These are phyloP conservation scores for Cerrena zonata DNA, from an alignment of 1,284 basidiomycete genomes.

Conservation along the genomic window DNA sequence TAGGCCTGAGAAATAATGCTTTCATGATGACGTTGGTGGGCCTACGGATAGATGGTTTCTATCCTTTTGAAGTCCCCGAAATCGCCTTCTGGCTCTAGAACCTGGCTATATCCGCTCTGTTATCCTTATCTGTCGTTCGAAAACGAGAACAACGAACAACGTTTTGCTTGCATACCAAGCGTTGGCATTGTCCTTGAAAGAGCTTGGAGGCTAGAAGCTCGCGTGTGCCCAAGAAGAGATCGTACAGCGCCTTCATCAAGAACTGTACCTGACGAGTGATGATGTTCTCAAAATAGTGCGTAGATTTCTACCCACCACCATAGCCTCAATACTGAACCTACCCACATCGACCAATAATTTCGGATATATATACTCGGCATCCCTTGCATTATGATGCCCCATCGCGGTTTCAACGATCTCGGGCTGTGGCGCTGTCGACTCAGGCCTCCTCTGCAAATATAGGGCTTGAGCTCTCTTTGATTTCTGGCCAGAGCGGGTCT, in stretches of 20 bases:
- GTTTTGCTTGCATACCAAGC: not conserved
- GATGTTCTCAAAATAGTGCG: not conserved
- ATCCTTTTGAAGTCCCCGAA: not conserved
- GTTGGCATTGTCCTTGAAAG: not conserved
- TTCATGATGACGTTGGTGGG: not conserved
- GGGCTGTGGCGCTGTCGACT: not conserved
- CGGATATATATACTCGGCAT: not conserved
- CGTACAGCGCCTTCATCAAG: not conserved
- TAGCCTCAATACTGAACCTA: not conserved
- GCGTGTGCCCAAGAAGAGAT: too few relatives aligned
- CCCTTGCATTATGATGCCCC: not conserved
- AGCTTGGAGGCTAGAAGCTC: too few relatives aligned
- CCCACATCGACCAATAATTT: not conserved
- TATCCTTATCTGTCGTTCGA: too few relatives aligned
- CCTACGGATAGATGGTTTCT: not conserved
- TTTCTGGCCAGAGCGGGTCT: constrained; percentile 2
- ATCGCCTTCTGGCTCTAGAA: not conserved
- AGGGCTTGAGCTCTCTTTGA: not conserved
- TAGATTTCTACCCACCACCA: not conserved
- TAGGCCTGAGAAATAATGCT: not conserved
- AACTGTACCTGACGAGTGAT: not conserved
- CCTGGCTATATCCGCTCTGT: too few relatives aligned
- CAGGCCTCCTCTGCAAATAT: not conserved
- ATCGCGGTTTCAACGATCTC: not conserved
- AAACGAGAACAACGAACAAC: too few relatives aligned